Evolutionary conservation across 176 grass and related monocot species (phyloP).

Genomic region (Melocanna baccifera): DNA sequence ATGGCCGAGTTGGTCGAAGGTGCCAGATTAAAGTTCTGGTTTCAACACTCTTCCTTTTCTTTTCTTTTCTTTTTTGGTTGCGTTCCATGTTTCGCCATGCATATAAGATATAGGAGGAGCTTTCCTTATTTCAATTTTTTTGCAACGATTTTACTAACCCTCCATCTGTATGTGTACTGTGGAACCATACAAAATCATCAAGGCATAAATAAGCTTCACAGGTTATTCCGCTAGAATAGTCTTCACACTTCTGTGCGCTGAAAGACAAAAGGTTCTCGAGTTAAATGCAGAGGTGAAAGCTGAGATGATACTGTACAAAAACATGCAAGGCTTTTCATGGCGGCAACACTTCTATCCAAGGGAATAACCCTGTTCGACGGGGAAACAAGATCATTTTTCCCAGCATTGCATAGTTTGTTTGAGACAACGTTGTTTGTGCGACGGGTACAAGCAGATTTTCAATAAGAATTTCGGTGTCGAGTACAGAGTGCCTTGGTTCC

Average conservation of each 20-base stretch:
- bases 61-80: too few relatives aligned
- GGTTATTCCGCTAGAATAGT: neutral
- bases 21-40: slow-evolving; percentile 43
- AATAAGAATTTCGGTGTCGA: neutral
- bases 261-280: neutral
- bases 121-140: too few relatives aligned
- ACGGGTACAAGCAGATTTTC: neutral
- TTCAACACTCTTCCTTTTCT: too few relatives aligned
- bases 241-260: neutral
- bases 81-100: too few relatives aligned
- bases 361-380: neutral
- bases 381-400: neutral
- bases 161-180: too few relatives aligned
- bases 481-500: neutral
- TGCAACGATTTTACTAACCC: too few relatives aligned
- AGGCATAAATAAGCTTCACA: neutral
- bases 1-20: slow-evolving; percentile 94
- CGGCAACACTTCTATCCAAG: neutral
- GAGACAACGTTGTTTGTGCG: neutral
- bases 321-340: neutral
- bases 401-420: neutral
- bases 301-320: neutral
- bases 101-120: too few relatives aligned
- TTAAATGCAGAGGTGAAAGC: neutral
- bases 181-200: neutral